These are phyloP conservation scores for Arthrobotrys iridis DNA, from an alignment of 2,329 filamentous ascomycete genomes.

Conservation along the genomic window DNA sequence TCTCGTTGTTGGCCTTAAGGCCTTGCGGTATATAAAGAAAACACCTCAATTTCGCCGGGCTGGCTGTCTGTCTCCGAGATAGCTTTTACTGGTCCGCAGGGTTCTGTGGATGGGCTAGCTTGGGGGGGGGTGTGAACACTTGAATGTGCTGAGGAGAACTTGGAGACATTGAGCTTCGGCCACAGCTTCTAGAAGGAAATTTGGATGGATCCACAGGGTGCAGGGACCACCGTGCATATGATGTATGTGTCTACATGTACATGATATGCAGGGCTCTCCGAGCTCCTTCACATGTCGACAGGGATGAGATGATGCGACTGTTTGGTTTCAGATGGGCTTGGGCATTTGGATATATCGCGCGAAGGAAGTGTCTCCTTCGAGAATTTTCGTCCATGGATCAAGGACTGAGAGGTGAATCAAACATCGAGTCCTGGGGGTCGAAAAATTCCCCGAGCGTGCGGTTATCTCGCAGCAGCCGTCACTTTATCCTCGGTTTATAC, in stretches of 20 bases:
- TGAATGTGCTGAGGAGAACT: background rate
- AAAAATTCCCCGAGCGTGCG: constrained; percentile 44
- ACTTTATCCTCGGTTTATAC: constrained; percentile 12
- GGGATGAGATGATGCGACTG: constrained; percentile 43
- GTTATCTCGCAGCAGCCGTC: constrained; percentile 39
- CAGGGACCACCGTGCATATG: constrained; percentile 50
- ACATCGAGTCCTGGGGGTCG: constrained; percentile 16
- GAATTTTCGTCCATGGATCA: background rate
- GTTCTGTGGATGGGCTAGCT: background rate
- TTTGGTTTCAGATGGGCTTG: constrained; percentile 42
- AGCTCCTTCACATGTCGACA: constrained; percentile 51
- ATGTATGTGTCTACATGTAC: background rate
- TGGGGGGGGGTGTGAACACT: background rate
- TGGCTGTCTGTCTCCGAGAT: constrained; percentile 8
- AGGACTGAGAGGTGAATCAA: constrained; percentile 9
- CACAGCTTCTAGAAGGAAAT: constrained; percentile 47
- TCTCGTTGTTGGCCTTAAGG: background rate
- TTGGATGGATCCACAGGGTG: constrained; percentile 36
- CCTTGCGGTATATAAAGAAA: constrained; percentile 32
- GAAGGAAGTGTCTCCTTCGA: background rate
- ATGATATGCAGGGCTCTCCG: constrained; percentile 34
- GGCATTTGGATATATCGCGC: constrained; percentile 21
- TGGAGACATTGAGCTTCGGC: background rate
- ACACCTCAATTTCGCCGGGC: constrained; percentile 6
- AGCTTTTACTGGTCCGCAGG: background rate